phyloP scores from a whole-genome alignment of 768 basidiomycete species.

The Leucocoprinus sp. region DNA sequence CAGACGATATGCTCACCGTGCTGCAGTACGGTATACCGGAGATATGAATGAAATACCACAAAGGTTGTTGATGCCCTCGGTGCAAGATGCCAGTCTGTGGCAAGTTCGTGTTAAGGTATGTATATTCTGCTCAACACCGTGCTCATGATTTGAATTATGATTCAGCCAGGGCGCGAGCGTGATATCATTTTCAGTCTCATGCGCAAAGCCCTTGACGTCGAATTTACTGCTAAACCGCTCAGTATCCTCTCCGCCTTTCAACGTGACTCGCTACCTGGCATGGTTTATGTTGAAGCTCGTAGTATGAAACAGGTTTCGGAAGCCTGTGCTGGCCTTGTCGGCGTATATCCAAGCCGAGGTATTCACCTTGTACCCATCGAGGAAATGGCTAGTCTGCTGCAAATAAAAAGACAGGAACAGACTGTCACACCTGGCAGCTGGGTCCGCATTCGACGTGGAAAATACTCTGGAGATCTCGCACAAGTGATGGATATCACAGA shows the following conservation, averaged over 20 bases:
- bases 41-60: conserved; percentile 94
- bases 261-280: conserved; percentile 89
- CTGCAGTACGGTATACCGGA: conserved; percentile 71
- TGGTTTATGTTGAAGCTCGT: conserved; percentile 94
- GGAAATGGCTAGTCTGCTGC: conserved; percentile 94
- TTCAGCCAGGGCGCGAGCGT: conserved; percentile 81
- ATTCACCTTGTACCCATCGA: conserved; percentile 87
- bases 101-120: conserved; percentile 87
- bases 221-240: conserved; percentile 70
- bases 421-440: conserved; percentile 82
- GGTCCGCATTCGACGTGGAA: conserved; percentile 92
- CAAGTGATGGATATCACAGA: conserved; percentile 93
- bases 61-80: conserved; percentile 89
- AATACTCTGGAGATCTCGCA: conserved; percentile 90
- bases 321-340: conserved; percentile 86
- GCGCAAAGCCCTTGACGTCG: conserved; percentile 83
- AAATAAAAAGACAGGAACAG: conserved; percentile 91
- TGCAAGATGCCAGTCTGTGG: conserved; percentile 94
- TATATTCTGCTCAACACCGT: background rate
- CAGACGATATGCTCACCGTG: conserved; percentile 64
- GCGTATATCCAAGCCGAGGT: conserved; percentile 79
- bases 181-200: conserved; percentile 93
- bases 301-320: conserved; percentile 78
- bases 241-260: conserved; percentile 92
- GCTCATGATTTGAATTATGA: background rate